Evolutionary conservation across 1,139 yeast species (phyloP).

Genomic region (Arxiozyma bovina): DNA sequence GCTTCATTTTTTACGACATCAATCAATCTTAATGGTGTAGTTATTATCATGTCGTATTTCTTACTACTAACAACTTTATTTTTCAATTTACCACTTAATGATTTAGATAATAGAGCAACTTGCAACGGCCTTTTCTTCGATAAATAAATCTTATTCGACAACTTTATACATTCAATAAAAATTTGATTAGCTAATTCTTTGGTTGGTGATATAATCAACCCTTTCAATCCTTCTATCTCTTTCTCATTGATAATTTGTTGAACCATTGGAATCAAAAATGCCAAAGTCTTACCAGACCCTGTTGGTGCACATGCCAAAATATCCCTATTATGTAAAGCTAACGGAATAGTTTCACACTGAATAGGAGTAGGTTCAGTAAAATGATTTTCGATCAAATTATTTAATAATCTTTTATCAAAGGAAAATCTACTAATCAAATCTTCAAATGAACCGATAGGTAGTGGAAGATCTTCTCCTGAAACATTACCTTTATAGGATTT

Average conservation of each 20-base stretch:
- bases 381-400: constrained; percentile 58
- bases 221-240: constrained; percentile 46
- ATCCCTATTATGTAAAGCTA: constrained; percentile 56
- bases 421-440: constrained; percentile 64
- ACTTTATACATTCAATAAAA: constrained; percentile 54
- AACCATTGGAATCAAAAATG: constrained; percentile 74
- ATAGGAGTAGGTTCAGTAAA: constrained; percentile 86
- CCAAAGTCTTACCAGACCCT: constrained; percentile 88
- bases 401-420: constrained; percentile 52
- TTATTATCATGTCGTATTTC: constrained; percentile 70
- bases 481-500: constrained; percentile 52
- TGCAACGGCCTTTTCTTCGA: constrained; percentile 43
- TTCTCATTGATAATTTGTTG: constrained; percentile 39
- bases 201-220: constrained; percentile 84
- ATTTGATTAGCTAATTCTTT: constrained; percentile 86
- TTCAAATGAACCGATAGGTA: constrained; percentile 83
- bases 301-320: constrained; percentile 87
- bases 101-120: constrained; percentile 64
- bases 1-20: constrained; percentile 61
- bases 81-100: constrained; percentile 61
- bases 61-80: constrained; percentile 47
- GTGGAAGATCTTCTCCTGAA: constrained; percentile 69
- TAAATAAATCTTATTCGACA: constrained; percentile 38
- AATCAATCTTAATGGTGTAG: constrained; percentile 83
- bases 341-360: constrained; percentile 79